phyloP scores from a whole-genome alignment of 2,329 filamentous ascomycete genomes.

The Aspergillus terreus region DNA sequence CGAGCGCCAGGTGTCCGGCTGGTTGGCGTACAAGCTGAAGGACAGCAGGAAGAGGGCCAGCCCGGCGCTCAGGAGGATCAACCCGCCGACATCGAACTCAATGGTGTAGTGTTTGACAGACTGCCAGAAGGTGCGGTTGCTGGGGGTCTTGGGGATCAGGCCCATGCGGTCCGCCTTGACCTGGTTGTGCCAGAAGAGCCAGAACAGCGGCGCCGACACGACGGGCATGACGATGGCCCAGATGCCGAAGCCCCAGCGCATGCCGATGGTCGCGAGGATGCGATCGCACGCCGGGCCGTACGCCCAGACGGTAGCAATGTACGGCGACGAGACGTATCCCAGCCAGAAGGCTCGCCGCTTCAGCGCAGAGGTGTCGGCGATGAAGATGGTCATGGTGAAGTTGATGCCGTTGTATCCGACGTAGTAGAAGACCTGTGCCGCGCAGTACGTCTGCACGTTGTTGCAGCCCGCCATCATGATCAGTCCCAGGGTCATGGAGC shows the following conservation, averaged over 20 bases:
- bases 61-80: constrained; percentile 56
- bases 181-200: constrained; percentile 54
- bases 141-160: constrained; percentile 42
- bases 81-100: constrained; percentile 61
- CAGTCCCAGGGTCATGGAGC: constrained; percentile 47
- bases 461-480: constrained; percentile 61
- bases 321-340: constrained; percentile 56
- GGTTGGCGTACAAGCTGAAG: constrained; percentile 51
- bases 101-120: constrained; percentile 53
- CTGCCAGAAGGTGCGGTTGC: constrained; percentile 46
- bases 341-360: constrained; percentile 58
- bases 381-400: constrained; percentile 56
- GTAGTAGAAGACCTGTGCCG: constrained; percentile 60
- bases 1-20: constrained; percentile 1
- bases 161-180: constrained; percentile 55
- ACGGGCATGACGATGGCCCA: constrained; percentile 59
- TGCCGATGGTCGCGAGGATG: constrained; percentile 47
- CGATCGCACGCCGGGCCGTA: constrained; percentile 36
- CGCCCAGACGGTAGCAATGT: constrained; percentile 56
- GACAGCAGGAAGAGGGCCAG: constrained; percentile 63
- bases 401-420: constrained; percentile 54
- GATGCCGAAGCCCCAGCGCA: constrained; percentile 60
- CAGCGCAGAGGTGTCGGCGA: constrained; percentile 60
- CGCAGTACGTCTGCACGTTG: constrained; percentile 59
- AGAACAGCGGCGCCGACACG: constrained; percentile 53